Evolutionary conservation across 345 rosid genomes (phyloP).

Genomic region (Barbarea vulgaris): DNA sequence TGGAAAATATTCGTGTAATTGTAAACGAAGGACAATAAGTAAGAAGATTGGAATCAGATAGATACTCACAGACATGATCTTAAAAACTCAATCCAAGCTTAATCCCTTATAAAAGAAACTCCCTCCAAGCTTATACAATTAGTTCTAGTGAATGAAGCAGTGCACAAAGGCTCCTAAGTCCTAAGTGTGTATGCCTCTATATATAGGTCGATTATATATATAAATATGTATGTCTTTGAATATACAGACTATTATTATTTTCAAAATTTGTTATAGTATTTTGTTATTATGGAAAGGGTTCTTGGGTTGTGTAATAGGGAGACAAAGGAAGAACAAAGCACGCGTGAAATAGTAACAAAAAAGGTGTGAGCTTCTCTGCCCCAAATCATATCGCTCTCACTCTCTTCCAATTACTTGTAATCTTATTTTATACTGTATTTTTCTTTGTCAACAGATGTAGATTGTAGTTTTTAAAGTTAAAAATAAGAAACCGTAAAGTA

Average conservation of each 20-base stretch:
- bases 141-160: slow-evolving; percentile 24
- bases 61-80: slow-evolving; percentile 60
- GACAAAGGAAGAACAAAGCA: slow-evolving; percentile 49
- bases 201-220: slow-evolving; percentile 4
- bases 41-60: slow-evolving; percentile 1
- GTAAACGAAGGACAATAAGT: background rate
- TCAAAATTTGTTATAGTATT: slow-evolving; percentile 1
- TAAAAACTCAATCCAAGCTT: slow-evolving; percentile 24
- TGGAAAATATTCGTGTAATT: background rate
- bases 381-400: slow-evolving; percentile 34
- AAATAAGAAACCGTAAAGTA: background rate
- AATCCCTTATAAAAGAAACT: background rate
- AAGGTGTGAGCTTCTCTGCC: slow-evolving; percentile 44
- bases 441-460: background rate
- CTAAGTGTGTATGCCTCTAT: background rate
- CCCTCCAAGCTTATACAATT: slow-evolving; percentile 14
- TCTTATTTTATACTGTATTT: background rate
- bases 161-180: slow-evolving; percentile 5
- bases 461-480: background rate
- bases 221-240: slow-evolving; percentile 7
- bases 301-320: slow-evolving; percentile 57
- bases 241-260: background rate
- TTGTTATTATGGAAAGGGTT: slow-evolving; percentile 30
- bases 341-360: slow-evolving; percentile 51
- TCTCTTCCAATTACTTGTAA: slow-evolving; percentile 18